Conservation (phyloP, 371 early-diverging fungal species). For the Batrachochytrium dendrobatidis region DNA sequence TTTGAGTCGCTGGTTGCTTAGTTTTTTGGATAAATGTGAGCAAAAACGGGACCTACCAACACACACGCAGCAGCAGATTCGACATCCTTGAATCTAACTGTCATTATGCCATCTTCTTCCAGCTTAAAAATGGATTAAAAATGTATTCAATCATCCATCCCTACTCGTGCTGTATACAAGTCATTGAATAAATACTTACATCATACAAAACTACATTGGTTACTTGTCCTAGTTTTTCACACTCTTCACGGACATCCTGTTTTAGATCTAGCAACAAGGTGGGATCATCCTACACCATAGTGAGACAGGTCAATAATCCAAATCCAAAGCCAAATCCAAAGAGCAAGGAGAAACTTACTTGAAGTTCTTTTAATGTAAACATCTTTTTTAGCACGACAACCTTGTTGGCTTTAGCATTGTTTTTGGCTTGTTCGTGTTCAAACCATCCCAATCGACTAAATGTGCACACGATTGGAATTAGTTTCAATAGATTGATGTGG, state of each 20-base stretch:
- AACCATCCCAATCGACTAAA: conserved; percentile 90
- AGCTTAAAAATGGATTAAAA: conserved; percentile 8
- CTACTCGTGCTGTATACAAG: no score
- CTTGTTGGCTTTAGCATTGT: conserved; percentile 57
- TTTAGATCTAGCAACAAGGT: conserved; percentile 80
- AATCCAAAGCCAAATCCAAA: no score
- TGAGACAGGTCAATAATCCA: conserved; percentile 3
- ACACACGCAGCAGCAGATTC: conserved; percentile 75
- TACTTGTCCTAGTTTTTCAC: conserved; percentile 87
- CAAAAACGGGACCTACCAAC: conserved; percentile 40
- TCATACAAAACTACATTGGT: conserved; percentile 84
- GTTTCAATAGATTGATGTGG: no score
- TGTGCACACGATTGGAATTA: conserved; percentile 21
- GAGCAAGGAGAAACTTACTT: conserved; percentile 41
- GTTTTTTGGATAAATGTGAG: background rate
- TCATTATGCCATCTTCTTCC: conserved; percentile 75
- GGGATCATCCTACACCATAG: conserved; percentile 62
- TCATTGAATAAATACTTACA: conserved; percentile 40
- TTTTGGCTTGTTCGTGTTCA: conserved; percentile 67
- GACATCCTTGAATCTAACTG: conserved; percentile 78
- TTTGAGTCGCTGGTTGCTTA: background rate
- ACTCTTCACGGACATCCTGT: conserved; percentile 87
- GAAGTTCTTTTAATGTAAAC: conserved; percentile 84
- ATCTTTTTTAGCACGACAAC: conserved; percentile 88
- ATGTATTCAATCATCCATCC: background rate